Evolutionary conservation across 2,329 filamentous ascomycete species (phyloP).

Genomic region (Arthrobotrys sinensis): DNA sequence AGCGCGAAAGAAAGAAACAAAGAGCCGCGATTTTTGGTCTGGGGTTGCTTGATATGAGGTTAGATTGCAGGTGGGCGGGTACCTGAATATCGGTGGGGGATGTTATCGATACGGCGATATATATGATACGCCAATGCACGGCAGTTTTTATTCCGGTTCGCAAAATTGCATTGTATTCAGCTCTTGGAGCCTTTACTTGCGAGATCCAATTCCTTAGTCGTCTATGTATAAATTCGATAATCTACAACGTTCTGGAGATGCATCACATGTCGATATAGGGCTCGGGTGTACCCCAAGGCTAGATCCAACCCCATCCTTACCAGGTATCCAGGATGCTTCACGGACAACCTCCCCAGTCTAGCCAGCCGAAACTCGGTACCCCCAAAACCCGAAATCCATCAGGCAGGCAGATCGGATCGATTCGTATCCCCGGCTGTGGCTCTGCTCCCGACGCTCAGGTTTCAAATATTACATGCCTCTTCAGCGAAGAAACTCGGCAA

Average conservation of each 20-base stretch:
- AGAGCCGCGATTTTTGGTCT: slow-evolving; percentile 26
- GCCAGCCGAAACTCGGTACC: slow-evolving; percentile 28
- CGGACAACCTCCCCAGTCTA: slow-evolving; percentile 19
- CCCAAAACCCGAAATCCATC: slow-evolving; percentile 2
- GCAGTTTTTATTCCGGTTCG: background rate
- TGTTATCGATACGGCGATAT: slow-evolving; percentile 28
- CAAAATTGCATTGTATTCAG: background rate
- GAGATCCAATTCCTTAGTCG: background rate
- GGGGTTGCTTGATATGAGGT: slow-evolving; percentile 26
- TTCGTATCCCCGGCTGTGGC: slow-evolving; percentile 18
- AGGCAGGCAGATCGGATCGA: slow-evolving; percentile 27
- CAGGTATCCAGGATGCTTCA: background rate
- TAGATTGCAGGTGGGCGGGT: slow-evolving; percentile 37
- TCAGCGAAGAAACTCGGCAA: slow-evolving; percentile 6
- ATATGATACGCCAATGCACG: slow-evolving; percentile 22
- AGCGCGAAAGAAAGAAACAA: background rate
- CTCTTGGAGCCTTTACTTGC: background rate
- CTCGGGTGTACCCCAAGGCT: background rate
- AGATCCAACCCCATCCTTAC: background rate
- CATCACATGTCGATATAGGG: background rate
- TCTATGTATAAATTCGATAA: background rate
- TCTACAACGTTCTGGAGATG: background rate
- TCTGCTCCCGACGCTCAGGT: slow-evolving; percentile 8
- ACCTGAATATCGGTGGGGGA: slow-evolving; percentile 55
- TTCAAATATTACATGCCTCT: slow-evolving; percentile 11